Evolutionary conservation across 371 early-diverging fungal species (phyloP).

Genomic region (Mortierella polycephala): DNA sequence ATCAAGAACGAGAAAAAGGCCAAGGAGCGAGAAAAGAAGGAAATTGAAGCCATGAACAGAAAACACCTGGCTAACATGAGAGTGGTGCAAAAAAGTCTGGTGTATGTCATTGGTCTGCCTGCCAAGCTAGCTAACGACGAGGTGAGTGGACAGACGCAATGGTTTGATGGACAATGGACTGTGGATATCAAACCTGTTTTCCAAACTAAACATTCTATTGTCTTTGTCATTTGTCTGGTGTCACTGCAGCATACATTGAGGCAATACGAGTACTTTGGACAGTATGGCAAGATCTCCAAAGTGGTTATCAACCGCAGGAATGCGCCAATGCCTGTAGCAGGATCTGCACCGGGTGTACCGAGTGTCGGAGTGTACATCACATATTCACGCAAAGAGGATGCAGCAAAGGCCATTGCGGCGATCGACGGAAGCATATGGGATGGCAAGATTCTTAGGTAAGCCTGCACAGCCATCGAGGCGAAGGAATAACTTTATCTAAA

Average conservation of each 20-base stretch:
- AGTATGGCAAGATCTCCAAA: slow-evolving; percentile 95
- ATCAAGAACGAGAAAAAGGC: slow-evolving; percentile 84
- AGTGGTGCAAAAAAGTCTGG: slow-evolving; percentile 95
- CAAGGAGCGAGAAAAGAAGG: slow-evolving; percentile 90
- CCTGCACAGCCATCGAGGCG: background rate
- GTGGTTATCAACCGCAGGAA: slow-evolving; percentile 85
- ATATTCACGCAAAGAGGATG: slow-evolving; percentile 88
- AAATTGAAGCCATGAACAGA: slow-evolving; percentile 87
- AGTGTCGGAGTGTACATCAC: slow-evolving; percentile 90
- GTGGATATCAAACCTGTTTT: background rate
- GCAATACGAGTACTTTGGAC: slow-evolving; percentile 94
- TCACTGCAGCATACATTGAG: slow-evolving; percentile 62
- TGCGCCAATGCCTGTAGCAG: slow-evolving; percentile 61
- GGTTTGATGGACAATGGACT: no score
- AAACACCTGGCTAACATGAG: slow-evolving; percentile 91
- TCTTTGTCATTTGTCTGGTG: background rate
- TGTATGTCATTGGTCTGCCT: slow-evolving; percentile 94
- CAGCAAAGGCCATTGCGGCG: slow-evolving; percentile 88
- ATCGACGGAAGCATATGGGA: slow-evolving; percentile 95
- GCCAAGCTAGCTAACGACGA: slow-evolving; percentile 89
- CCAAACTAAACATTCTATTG: slow-evolving; percentile 53
- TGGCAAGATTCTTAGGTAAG: slow-evolving; percentile 78
- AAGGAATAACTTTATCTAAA: slow-evolving; percentile 4
- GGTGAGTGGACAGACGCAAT: slow-evolving; percentile 58
- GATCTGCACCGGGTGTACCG: slow-evolving; percentile 57